Base-by-base conservation (phyloP, 1,284 basidiomycete species). In the Naganishia liquefaciens region DNA sequence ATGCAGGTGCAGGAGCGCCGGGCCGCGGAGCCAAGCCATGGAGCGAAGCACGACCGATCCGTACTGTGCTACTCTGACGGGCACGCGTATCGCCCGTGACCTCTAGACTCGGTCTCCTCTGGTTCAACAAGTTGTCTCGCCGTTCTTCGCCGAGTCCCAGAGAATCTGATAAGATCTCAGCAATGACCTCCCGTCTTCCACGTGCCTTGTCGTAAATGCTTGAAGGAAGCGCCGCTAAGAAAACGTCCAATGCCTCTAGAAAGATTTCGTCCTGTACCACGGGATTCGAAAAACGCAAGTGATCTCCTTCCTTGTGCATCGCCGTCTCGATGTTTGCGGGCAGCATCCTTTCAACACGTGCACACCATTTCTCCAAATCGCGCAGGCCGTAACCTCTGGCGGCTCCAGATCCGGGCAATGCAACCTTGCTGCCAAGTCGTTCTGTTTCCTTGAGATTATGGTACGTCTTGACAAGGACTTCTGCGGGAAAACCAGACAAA, bases 301-400 rank as follows among this genome's bases (percentile, higher is more conserved):
- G 68, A 1, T 76, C 71, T n/a, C 69, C 58, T 30, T 78, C 75
- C 28, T 82, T 62, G 57, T 83, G 81, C 82, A 85, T 83, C 5
- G 69, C 55, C 1, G 70, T 68, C 19, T 72, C 67, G 28, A 71
- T 75, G 5, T 75, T 62, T 0, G 71, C 71, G 0, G 88, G 85
- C 0, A 91, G 74, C 10, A 90, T 77, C 13, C 79, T 78, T 55
- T 89, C 84, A 4, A 95, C 82, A 43, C 95, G 85, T 0, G 80
- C 81, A 75, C 91, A 94, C 80, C 92, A 92, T 73, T 90, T 94
- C 76, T 93, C 87, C 61, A 98, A 80, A 74, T 98, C 93, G 23
- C 92, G 84, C 60, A 97, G 76, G 1, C 93, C 78, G 1, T 60
- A 65, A 5, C 17, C 23, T 33, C 64, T 33, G 28, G 55, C 58